Conservation (phyloP, 192 early-diverging fungal species). For the Backusella tuberculispora region DNA sequence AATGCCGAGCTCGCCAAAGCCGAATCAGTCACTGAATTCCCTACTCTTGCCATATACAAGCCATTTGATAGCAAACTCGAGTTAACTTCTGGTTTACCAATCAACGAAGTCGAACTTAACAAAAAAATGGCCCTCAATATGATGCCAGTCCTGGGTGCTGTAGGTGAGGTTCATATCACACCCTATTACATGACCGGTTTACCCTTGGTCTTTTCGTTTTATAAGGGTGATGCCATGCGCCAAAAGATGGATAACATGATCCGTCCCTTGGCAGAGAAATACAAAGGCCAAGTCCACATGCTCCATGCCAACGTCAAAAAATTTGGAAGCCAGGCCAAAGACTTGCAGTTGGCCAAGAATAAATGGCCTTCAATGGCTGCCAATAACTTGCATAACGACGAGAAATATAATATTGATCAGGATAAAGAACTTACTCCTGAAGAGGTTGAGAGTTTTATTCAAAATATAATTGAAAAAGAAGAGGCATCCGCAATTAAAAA, state of each 20-base stretch:
- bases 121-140: slow-evolving; percentile 76
- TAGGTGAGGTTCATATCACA: slow-evolving; percentile 85
- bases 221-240: slow-evolving; percentile 48
- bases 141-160: slow-evolving; percentile 86
- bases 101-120: slow-evolving; percentile 46
- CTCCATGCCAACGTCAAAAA: slow-evolving; percentile 13
- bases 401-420: neutral
- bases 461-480: slow-evolving; percentile 52
- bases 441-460: neutral
- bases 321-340: slow-evolving; percentile 65
- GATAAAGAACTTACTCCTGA: neutral
- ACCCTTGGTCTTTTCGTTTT: slow-evolving; percentile 90
- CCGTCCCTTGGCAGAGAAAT: slow-evolving; percentile 75
- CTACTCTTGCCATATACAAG: slow-evolving; percentile 83
- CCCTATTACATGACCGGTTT: slow-evolving; percentile 82
- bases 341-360: slow-evolving; percentile 51
- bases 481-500: slow-evolving; percentile 77
- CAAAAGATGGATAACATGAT: slow-evolving; percentile 58
- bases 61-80: slow-evolving; percentile 65
- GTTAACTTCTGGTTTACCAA: slow-evolving; percentile 60
- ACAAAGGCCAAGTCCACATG: slow-evolving; percentile 90
- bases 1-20: slow-evolving; percentile 58
- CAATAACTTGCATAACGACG: slow-evolving; percentile 19
- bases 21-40: slow-evolving; percentile 51
- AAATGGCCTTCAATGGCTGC: slow-evolving; percentile 66